These are phyloP conservation scores for Aspergillus quadricinctus DNA, from an alignment of 2,329 filamentous ascomycete genomes.

Conservation along the genomic window DNA sequence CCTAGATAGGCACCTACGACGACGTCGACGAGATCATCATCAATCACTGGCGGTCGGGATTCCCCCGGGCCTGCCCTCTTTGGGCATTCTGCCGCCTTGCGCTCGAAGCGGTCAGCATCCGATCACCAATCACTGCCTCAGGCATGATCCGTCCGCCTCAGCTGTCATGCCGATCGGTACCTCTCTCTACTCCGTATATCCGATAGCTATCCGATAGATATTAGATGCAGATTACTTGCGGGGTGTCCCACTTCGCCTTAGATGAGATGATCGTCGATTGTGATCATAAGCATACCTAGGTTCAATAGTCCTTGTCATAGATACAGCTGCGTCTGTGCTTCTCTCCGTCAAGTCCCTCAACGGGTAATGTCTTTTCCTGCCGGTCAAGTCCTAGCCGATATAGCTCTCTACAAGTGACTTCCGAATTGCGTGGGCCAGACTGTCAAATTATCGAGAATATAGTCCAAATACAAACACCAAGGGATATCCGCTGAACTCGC, in stretches of 20 bases:
- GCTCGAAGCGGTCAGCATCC: background rate
- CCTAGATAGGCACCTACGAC: too few species aligned
- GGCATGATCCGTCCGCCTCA: background rate
- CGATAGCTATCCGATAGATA: background rate
- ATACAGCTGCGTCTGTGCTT: background rate
- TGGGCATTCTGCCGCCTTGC: background rate
- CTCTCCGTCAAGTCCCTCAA: background rate
- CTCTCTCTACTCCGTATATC: too few species aligned
- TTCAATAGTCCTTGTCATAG: background rate
- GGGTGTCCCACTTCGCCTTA: background rate
- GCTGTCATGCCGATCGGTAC: background rate
- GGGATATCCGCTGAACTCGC: slow-evolving; percentile 24
- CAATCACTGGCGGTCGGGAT: background rate
- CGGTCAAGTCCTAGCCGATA: slow-evolving; percentile 6
- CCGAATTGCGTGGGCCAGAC: background rate
- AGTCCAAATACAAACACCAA: slow-evolving; percentile 5
- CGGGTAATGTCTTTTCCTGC: background rate
- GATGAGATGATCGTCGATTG: background rate
- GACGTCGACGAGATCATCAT: too few species aligned
- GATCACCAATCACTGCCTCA: background rate
- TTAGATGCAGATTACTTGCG: background rate
- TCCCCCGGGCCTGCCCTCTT: background rate
- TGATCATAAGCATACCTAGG: background rate
- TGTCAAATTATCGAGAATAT: slow-evolving; percentile 4
- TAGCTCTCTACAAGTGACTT: background rate